Conservation (phyloP, 148 eudicot species). For the Rhododendron simsii region DNA sequence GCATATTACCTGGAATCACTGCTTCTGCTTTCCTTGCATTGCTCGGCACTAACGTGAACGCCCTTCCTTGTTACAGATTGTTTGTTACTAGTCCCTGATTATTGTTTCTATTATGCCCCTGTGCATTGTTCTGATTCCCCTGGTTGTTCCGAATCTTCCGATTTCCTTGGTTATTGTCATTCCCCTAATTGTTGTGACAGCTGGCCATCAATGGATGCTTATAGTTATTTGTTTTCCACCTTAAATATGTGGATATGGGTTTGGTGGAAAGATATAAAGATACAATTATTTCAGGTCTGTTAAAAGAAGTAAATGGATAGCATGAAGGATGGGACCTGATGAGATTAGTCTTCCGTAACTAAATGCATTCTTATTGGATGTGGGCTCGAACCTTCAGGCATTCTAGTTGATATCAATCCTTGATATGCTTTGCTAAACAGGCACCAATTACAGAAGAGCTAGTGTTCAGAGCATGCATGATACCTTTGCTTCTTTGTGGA, state of each 20-base stretch:
- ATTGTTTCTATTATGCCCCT: too few species aligned
- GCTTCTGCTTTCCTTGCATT: too few species aligned
- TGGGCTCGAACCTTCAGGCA: neutral
- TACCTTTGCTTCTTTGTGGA: constrained; percentile 88
- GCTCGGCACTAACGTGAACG: too few species aligned
- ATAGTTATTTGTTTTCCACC: neutral
- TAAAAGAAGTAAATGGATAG: neutral
- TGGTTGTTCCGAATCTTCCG: too few species aligned
- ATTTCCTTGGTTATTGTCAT: too few species aligned
- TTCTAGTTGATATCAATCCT: neutral
- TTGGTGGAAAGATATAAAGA: neutral
- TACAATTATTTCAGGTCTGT: neutral
- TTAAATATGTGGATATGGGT: neutral
- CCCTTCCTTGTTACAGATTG: too few species aligned
- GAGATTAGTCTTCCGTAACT: neutral
- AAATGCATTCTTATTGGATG: neutral
- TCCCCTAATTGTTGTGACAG: neutral
- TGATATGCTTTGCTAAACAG: constrained; percentile 39
- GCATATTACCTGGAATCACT: too few species aligned
- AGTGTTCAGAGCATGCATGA: constrained; percentile 98
- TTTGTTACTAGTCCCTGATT: too few species aligned
- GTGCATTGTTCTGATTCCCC: too few species aligned
- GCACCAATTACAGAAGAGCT: constrained; percentile 93
- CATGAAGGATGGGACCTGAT: neutral
- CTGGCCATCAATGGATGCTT: neutral